phyloP scores from a whole-genome alignment of 2,329 filamentous ascomycete species.

The Lasiodiplodia sp. region DNA sequence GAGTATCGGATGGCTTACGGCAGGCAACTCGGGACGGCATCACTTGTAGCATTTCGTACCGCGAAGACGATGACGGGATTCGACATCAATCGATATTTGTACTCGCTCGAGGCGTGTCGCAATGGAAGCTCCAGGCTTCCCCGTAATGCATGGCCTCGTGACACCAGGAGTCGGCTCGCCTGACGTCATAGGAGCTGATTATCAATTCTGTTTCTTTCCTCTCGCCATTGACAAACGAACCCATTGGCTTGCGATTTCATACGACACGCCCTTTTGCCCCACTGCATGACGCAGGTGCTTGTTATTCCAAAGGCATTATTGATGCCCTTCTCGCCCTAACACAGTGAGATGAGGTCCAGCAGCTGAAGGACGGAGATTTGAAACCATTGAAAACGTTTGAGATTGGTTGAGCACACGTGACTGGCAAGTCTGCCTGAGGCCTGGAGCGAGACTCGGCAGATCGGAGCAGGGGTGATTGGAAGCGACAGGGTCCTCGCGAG shows the following conservation, averaged over 20 bases:
- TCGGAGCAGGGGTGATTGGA: neutral
- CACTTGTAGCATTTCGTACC: conserved; percentile 3
- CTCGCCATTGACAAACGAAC: neutral
- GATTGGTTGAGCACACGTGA: too few species aligned
- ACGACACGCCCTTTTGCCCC: conserved; percentile 39
- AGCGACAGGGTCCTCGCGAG: neutral
- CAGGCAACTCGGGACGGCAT: conserved; percentile 9
- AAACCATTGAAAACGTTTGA: conserved; percentile 47
- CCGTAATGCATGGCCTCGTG: too few species aligned
- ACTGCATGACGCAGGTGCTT: conserved; percentile 43
- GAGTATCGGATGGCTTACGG: conserved; percentile 27
- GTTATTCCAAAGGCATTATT: conserved; percentile 31
- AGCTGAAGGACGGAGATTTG: conserved; percentile 42
- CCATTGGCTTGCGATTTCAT: too few species aligned
- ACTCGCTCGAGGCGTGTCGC: neutral
- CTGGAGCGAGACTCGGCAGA: conserved; percentile 38
- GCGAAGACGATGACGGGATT: neutral
- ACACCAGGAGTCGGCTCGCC: neutral
- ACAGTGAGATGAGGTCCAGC: conserved; percentile 47
- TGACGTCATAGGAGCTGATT: neutral
- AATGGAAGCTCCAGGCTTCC: too few species aligned
- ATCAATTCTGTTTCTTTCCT: neutral
- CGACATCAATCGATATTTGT: neutral
- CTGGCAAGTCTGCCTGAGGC: conserved; percentile 37
- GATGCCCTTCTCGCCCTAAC: conserved; percentile 52